These are phyloP conservation scores for Tuber borchii DNA, from an alignment of 495 filamentous ascomycete species.

Conservation along the genomic window DNA sequence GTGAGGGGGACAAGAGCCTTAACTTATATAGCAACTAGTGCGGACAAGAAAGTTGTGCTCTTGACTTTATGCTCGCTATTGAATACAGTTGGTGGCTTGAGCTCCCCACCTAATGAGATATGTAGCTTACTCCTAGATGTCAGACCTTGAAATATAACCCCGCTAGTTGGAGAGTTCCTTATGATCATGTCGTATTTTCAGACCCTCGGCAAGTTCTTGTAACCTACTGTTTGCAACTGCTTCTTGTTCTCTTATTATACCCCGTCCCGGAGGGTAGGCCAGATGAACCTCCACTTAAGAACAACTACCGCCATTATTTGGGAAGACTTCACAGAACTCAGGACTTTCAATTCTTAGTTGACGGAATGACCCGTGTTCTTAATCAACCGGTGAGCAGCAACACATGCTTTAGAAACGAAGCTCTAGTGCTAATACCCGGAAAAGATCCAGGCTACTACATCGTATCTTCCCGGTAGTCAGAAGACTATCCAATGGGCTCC, in stretches of 20 bases:
- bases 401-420: neutral
- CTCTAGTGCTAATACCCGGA: constrained; percentile 22
- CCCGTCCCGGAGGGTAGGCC: constrained; percentile 76
- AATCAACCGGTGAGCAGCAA: constrained; percentile 66
- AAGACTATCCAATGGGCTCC: constrained; percentile 78
- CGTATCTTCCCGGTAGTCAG: constrained; percentile 85
- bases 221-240: constrained; percentile 82
- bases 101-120: neutral
- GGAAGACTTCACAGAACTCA: constrained; percentile 86
- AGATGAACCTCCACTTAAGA: constrained; percentile 55
- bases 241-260: constrained; percentile 83
- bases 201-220: constrained; percentile 88
- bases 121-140: neutral
- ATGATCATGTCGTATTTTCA: constrained; percentile 88
- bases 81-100: constrained; percentile 68
- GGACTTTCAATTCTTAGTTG: constrained; percentile 95
- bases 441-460: constrained; percentile 72
- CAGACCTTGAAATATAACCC: constrained; percentile 96
- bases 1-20: constrained; percentile 79
- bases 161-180: constrained; percentile 87
- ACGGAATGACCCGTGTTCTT: constrained; percentile 88
- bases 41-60: constrained; percentile 86
- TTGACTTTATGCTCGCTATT: constrained; percentile 84
- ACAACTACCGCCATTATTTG: constrained; percentile 86
- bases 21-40: constrained; percentile 78